Evolutionary conservation across 345 rosid species (phyloP).

Genomic region (Gossypium ekmanianum): DNA sequence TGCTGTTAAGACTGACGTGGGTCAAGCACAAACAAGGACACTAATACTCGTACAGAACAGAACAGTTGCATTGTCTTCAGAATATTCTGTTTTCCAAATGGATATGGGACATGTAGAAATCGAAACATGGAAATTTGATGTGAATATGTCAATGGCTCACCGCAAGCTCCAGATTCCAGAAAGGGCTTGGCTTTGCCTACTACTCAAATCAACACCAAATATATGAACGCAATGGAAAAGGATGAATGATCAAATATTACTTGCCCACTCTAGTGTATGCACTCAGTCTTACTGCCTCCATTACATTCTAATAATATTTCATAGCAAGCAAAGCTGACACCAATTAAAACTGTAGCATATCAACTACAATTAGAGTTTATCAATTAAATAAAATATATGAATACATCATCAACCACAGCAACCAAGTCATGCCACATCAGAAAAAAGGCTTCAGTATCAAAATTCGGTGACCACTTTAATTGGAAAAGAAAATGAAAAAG

Average conservation of each 20-base stretch:
- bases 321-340: neutral
- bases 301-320: neutral
- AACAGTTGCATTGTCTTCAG: neutral
- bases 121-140: neutral
- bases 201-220: neutral
- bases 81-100: neutral
- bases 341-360: slow-evolving; percentile 15
- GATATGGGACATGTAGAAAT: too few species aligned
- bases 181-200: neutral
- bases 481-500: neutral
- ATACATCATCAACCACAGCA: slow-evolving; percentile 20
- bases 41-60: neutral
- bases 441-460: slow-evolving; percentile 24
- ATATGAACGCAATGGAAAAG: neutral
- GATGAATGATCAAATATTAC: neutral
- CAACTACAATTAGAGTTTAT: slow-evolving; percentile 22
- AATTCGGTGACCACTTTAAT: slow-evolving; percentile 32
- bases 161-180: neutral
- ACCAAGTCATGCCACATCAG: slow-evolving; percentile 28
- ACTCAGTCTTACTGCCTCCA: neutral
- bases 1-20: too few species aligned
- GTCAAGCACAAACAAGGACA: too few species aligned
- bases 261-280: neutral
- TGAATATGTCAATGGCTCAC: neutral
- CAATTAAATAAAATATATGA: slow-evolving; percentile 13